Evolutionary conservation across 768 basidiomycete species (phyloP), one percentile per base, ranked within the genome.

Genomic region (Termitomyces heimii): DNA sequence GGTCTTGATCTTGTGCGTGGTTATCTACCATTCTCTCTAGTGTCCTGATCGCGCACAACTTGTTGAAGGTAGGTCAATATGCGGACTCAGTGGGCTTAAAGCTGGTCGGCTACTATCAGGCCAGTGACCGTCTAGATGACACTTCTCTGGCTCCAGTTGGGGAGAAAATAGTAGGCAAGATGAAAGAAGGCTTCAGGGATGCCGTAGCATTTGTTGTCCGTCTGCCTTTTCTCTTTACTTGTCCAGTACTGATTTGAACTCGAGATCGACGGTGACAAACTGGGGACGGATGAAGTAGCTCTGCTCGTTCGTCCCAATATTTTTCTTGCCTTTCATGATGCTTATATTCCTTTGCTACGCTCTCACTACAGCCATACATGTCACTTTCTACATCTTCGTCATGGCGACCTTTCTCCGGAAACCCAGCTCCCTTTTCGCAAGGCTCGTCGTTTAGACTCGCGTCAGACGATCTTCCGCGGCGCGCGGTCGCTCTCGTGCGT

Each of bases 101-200:
- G 49, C 65, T 91, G 1, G 86, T 90, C 4, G 88, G 87, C 1
- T 89, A 88, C 63, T 91, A 91, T 64, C 86, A 91, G 65, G 89
- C 86, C 2, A 83, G 80, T 48, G 85, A 87, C 62, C 74, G 81
- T 45, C 44, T 86, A 42, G 82, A 84, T 35, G 85, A 89, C 55
- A 76, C 73, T 1, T 72, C 80, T 4, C 72, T 92, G 4, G 82
- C 80, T 29, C 83, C 84, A 0, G 82, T 87, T 12, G 85, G 87
- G 9, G 86, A 87, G 67, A 78, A 76, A 51, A 78, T 90, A 4
- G 81, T 80, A 2, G 72, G 74, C 32, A 81, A 79, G 66, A 74
- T 93, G 22, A 75, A 75, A 60, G 70, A 74, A 20, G 70, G 70
- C 16, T 88, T 89, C 62, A 66, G 70, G 12, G 77, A 84, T 60